Evolutionary conservation across 495 filamentous ascomycete genomes (phyloP), one percentile per base, ranked within the genome.

Genomic region (Chaetomium cochliodes): DNA sequence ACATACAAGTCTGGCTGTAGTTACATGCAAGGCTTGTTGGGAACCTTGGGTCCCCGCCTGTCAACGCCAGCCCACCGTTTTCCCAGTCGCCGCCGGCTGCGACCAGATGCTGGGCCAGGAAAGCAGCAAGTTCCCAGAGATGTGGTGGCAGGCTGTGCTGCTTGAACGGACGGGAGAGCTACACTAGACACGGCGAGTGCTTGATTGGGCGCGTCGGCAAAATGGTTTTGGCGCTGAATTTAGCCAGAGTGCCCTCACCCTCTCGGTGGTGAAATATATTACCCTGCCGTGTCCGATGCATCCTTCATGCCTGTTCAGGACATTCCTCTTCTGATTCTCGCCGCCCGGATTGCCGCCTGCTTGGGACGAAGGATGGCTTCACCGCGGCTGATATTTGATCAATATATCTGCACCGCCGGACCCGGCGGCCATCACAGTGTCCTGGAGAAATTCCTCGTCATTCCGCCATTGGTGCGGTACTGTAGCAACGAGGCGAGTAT

Each of bases 191-290:
- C 47, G 52, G 68, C 44, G 65, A 37, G 37, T 23, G 54, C 58
- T 67, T 70, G 65, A 65, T 68, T 69, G 63, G 44, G 58, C 6
- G 64, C 61, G 57, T 62, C 70, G 74, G 72, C 69, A 76, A 72
- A 76, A 64, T 28, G 60, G 58, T 23, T 23, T 30, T 49, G 68
- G 59, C 60, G 39, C 65, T 44, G 65, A 63, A 67, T 76, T 76
- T 76, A 76, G 68, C 74, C 74, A 75, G 67, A 75, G 72, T 74
- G 72, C 25, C 59, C 59, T 60, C 70, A 33, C 59, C 49, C 52
- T 62, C 62, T 71, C 50, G 66, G 58, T 69, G 69, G 65, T 65
- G 67, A 69, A 63, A 70, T 76, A 75, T 66, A 76, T 74, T 76
- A 60, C 54, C 69, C 62, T 72, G 67, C 72, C 72, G 72, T 74